Base-by-base conservation (phyloP, 805 yeast species). In the Saccharomycopsis guyanensis region DNA sequence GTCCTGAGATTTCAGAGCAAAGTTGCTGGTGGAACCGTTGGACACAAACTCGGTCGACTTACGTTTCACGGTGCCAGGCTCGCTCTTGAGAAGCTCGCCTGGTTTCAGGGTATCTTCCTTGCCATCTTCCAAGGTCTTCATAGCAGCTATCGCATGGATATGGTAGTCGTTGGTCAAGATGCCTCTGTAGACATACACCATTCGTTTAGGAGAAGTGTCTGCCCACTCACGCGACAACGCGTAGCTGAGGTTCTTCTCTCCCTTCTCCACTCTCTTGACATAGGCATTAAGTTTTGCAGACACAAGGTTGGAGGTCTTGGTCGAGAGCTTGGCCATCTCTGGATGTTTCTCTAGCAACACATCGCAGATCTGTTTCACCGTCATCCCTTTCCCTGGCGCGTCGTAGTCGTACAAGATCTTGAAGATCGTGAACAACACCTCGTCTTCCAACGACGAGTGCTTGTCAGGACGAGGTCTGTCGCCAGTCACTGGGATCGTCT, bases 191-290 rank as follows among this genome's bases (percentile, higher is more conserved):
- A 83, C 88, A 57, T 85, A 85, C 23, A 85, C 88, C 95, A 85
- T 85, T 68, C 95, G 72, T 58, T 85, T 81, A 43, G 95, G 95
- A 2, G 87, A 79, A 15, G 91, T 87, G 61, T 84, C 91, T 2
- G 94, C 91, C 95, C 95, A 85, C 62, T 85, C 93, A 65, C 95
- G 75, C 1, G 87, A 80, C 37, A 85, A 65, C 16, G 91, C 86
- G 61, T 85, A 85, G 47, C 74, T 73, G 56, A 85, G 69, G 37
- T 77, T 72, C 51, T 78, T 71, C 60, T 85, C 94, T 54, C 93
- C 93, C 58, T 84, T 84, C 59, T 85, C 94, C 25, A 85, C 84
- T 56, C 89, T 75, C 60, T 85, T 85, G 40, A 85, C 93, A 59
- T 85, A 85, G 16, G 93, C 93, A 60, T 85, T 85, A 55, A 85